These are phyloP conservation scores for Alternaria consortialis DNA, from an alignment of 2,329 filamentous ascomycete species.

Conservation along the genomic window DNA sequence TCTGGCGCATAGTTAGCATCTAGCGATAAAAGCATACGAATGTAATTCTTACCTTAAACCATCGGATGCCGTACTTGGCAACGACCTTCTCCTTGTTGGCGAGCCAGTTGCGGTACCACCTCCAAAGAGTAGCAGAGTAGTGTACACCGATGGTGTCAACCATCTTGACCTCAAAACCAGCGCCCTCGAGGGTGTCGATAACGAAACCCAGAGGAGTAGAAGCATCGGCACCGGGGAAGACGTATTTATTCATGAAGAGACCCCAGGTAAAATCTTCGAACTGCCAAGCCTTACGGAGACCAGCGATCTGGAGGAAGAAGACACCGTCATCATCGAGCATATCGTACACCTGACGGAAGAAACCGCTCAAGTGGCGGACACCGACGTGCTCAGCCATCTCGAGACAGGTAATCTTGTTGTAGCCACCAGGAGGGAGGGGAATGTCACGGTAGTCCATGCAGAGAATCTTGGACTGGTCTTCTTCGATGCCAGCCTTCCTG, in stretches of 20 bases:
- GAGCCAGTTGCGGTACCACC: slow-evolving; percentile 99
- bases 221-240: slow-evolving; percentile 96
- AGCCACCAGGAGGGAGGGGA: slow-evolving; percentile 77
- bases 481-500: slow-evolving; percentile 79
- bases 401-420: slow-evolving; percentile 95
- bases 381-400: slow-evolving; percentile 99
- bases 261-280: slow-evolving; percentile 99
- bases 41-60: slow-evolving; percentile 82
- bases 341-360: slow-evolving; percentile 86
- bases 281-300: slow-evolving; percentile 93
- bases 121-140: slow-evolving; percentile 95
- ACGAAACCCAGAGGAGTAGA: slow-evolving; percentile 92
- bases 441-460: slow-evolving; percentile 99
- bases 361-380: slow-evolving; percentile 83
- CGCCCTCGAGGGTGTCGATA: slow-evolving; percentile 82
- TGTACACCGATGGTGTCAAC: slow-evolving; percentile 95
- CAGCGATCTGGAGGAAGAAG: slow-evolving; percentile 95
- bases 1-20: slow-evolving; percentile 59
- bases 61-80: slow-evolving; percentile 93
- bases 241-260: slow-evolving; percentile 99
- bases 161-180: slow-evolving; percentile 89
- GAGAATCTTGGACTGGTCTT: slow-evolving; percentile 89
- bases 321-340: slow-evolving; percentile 97
- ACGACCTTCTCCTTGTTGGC: slow-evolving; percentile 90
- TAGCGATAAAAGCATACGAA: not conserved